Percentiles rank a stretch among this genome's conserved stretches.
Evolutionary conservation across 805 yeast species (phyloP).

Genomic region (Pichia scutulata): DNA sequence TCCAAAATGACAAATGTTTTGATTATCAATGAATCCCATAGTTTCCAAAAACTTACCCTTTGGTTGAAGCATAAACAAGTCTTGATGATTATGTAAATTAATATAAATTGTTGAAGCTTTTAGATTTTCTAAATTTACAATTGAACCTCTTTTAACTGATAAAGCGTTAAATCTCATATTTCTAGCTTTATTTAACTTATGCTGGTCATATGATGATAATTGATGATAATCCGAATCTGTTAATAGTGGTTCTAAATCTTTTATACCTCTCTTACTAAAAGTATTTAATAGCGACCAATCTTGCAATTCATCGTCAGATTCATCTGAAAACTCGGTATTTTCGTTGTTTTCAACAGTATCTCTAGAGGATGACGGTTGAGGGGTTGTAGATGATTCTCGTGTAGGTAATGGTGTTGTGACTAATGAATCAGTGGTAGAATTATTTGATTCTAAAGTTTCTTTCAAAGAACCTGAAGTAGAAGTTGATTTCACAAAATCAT

Average conservation of each 20-base stretch:
- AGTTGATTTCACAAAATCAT: neutral
- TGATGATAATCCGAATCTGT: conserved; percentile 6
- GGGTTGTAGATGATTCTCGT: neutral
- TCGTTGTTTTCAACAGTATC: neutral
- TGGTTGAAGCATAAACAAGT: conserved; percentile 35
- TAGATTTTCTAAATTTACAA: conserved; percentile 14
- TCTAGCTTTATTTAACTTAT: conserved; percentile 43
- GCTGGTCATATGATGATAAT: conserved; percentile 23
- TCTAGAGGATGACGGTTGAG: neutral
- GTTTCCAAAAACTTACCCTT: conserved; percentile 69
- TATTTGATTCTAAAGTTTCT: neutral
- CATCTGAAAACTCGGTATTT: conserved; percentile 20
- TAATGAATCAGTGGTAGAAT: neutral
- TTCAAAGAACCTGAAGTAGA: neutral
- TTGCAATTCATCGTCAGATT: conserved; percentile 38
- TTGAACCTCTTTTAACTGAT: conserved; percentile 38
- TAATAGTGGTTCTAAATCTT: conserved; percentile 64
- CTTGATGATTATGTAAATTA: conserved; percentile 5
- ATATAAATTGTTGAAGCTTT: conserved; percentile 24
- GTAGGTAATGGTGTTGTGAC: neutral
- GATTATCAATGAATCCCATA: conserved; percentile 52
- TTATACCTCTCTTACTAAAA: conserved; percentile 71
- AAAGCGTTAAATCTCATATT: conserved; percentile 70
- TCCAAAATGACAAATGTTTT: conserved; percentile 40
- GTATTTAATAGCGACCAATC: conserved; percentile 42